A percentile compares a stretch with the other conserved stretches of the same genome.
phyloP scores from a whole-genome alignment of 164 flowering plant genomes.

The Chimonanthus salicifolius region DNA sequence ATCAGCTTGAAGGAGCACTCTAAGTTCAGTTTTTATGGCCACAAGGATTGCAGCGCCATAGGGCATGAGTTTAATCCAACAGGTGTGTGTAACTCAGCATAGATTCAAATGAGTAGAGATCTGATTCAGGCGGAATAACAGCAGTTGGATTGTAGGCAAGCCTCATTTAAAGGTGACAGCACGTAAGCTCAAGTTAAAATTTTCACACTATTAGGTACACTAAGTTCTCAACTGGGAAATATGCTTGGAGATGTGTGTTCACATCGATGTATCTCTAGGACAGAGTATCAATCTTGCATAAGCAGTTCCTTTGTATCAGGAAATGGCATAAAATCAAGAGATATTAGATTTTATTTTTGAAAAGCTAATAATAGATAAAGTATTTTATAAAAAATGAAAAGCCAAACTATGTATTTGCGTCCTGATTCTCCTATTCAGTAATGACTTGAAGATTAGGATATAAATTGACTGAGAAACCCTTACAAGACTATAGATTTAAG shows the following conservation, averaged over 20 bases:
- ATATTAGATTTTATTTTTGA: neutral
- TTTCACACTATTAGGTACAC: neutral
- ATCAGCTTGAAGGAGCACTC: no score
- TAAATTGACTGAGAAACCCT: neutral
- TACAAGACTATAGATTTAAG: neutral
- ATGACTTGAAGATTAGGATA: neutral
- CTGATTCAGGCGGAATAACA: no score
- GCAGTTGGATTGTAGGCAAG: no score
- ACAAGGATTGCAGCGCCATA: no score
- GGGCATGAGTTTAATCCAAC: no score
- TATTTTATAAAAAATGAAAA: neutral
- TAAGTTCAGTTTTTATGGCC: no score
- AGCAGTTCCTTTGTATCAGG: neutral
- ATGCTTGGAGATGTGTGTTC: conserved; percentile 1
- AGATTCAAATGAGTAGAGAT: no score
- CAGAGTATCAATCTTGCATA: neutral
- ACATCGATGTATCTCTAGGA: neutral
- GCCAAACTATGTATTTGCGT: neutral
- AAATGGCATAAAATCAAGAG: neutral
- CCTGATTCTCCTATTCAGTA: neutral
- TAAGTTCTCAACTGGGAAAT: neutral
- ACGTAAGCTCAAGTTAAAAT: no score
- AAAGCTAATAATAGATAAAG: neutral
- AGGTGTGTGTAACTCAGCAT: no score
- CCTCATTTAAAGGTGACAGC: no score